phyloP scores from a whole-genome alignment of 2,329 filamentous ascomycete genomes.

The Colletotrichum simmondsii region DNA sequence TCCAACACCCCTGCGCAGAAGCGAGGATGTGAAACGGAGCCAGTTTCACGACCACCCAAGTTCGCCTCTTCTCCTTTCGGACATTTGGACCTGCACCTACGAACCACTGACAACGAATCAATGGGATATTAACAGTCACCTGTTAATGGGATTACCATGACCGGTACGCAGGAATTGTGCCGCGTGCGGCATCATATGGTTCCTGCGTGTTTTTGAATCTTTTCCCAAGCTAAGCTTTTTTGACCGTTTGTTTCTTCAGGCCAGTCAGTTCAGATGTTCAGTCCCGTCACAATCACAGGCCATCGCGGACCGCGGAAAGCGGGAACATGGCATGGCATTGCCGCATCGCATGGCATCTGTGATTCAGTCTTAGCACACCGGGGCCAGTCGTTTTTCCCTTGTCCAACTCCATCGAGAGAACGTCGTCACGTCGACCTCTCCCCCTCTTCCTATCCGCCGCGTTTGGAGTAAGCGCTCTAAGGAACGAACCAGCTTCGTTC shows the following conservation, averaged over 20 bases:
- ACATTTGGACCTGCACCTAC: conserved; percentile 17
- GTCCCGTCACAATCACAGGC: background rate
- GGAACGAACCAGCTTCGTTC: conserved; percentile 6
- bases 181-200: conserved; percentile 25
- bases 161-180: background rate
- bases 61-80: conserved; percentile 31
- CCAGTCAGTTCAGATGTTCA: background rate
- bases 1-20: conserved; percentile 1
- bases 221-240: conserved; percentile 29
- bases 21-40: conserved; percentile 30
- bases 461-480: conserved; percentile 30
- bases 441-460: background rate
- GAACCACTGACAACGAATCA: conserved; percentile 31
- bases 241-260: conserved; percentile 26
- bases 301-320: conserved; percentile 9
- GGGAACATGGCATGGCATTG: conserved; percentile 1
- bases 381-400: conserved; percentile 32
- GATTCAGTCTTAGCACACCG: conserved; percentile 8
- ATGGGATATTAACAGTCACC: conserved; percentile 14
- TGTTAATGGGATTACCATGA: conserved; percentile 2
- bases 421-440: conserved; percentile 23
- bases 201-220: conserved; percentile 10
- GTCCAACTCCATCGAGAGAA: conserved; percentile 12
- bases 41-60: conserved; percentile 29
- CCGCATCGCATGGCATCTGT: background rate